Percentiles rank a stretch among this genome's conserved stretches.
Evolutionary conservation across 2,329 filamentous ascomycete genomes (phyloP).

Genomic region (Davidsoniella eucalypti): DNA sequence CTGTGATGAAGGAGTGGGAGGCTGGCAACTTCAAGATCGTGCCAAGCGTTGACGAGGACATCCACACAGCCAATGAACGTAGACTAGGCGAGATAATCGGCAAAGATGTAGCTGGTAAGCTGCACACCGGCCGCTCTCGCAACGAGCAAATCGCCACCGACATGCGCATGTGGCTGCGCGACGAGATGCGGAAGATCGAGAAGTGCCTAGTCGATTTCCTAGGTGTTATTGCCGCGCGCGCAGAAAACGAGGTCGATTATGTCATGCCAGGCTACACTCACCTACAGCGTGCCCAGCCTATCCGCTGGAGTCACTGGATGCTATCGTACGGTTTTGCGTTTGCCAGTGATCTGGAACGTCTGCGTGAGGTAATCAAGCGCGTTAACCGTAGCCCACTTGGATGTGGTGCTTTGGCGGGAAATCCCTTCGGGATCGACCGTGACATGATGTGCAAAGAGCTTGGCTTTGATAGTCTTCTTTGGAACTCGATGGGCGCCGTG

Average conservation of each 20-base stretch:
- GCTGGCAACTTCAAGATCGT: conserved; percentile 32
- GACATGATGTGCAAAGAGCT: conserved; percentile 63
- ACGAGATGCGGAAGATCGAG: conserved; percentile 57
- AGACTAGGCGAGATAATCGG: conserved; percentile 71
- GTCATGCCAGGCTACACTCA: conserved; percentile 86
- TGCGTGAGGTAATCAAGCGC: conserved; percentile 55
- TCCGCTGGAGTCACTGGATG: conserved; percentile 71
- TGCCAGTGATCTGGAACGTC: conserved; percentile 55
- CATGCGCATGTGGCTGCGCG: conserved; percentile 77
- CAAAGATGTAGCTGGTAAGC: conserved; percentile 69
- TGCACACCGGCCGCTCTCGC: conserved; percentile 73
- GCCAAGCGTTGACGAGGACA: conserved; percentile 39
- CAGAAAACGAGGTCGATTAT: conserved; percentile 50
- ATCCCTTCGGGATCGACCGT: conserved; percentile 69
- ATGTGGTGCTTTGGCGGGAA: conserved; percentile 63
- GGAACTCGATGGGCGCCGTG: conserved; percentile 63
- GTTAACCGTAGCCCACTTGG: conserved; percentile 60
- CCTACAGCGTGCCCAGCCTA: conserved; percentile 63
- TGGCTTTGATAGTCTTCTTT: conserved; percentile 58
- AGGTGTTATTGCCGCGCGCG: conserved; percentile 48
- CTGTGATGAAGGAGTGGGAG: conserved; percentile 38
- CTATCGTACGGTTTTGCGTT: conserved; percentile 60
- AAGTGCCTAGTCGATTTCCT: conserved; percentile 51
- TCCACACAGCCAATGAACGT: conserved; percentile 57
- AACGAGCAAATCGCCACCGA: conserved; percentile 86